Conservation (phyloP, 331 rosid genomes). For the Acacia concinna region DNA sequence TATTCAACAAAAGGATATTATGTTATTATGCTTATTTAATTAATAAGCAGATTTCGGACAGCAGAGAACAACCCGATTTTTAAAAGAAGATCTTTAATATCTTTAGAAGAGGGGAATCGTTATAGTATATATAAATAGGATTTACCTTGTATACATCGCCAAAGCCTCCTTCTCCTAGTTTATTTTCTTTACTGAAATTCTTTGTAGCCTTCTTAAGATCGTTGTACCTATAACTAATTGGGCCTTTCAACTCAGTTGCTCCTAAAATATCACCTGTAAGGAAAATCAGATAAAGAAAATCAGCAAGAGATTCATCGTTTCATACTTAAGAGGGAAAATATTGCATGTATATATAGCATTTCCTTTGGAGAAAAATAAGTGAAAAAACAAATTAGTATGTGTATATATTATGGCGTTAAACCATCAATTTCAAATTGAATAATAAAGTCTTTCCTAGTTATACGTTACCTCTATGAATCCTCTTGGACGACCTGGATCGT, state of each 20-base stretch:
- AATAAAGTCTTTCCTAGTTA: slow-evolving; percentile 2
- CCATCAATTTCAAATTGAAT: neutral
- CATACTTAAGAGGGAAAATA: neutral
- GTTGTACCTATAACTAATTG: neutral
- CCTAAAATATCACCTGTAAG: slow-evolving; percentile 60
- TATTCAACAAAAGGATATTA: slow-evolving; percentile 22
- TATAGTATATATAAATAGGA: neutral
- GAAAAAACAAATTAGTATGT: too few species aligned
- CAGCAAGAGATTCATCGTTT: neutral
- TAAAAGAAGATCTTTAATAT: neutral
- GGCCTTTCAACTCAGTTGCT: slow-evolving; percentile 37
- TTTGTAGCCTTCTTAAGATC: slow-evolving; percentile 1
- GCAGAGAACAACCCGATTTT: too few species aligned
- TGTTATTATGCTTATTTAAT: neutral
- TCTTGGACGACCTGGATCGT: slow-evolving; percentile 39
- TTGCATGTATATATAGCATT: too few species aligned
- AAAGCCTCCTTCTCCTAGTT: slow-evolving; percentile 74
- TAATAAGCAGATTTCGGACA: too few species aligned
- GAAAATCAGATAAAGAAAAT: neutral
- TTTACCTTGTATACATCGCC: slow-evolving; percentile 73
- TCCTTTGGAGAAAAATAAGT: neutral
- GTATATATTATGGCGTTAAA: too few species aligned
- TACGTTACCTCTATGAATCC: slow-evolving; percentile 52
- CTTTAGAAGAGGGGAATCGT: neutral
- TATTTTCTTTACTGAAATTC: slow-evolving; percentile 4